Base-by-base conservation (phyloP, 805 yeast species). In the Candida stauntonica region DNA sequence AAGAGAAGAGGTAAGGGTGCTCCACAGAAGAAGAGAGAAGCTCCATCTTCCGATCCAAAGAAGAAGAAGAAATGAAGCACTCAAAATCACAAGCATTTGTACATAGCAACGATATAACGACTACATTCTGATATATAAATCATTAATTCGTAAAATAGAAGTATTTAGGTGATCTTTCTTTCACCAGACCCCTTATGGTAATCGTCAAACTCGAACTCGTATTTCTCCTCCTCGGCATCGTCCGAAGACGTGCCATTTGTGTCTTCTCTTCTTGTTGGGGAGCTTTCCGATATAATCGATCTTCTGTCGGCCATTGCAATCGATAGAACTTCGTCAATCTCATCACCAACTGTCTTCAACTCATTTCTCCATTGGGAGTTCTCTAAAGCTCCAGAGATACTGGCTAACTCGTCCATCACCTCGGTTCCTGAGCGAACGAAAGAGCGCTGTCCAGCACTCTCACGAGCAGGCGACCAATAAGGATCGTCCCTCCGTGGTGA, bases 1-100 rank as follows among this genome's bases (percentile, higher is more conserved):
- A 84, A 79, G 70, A 80, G 83, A 73, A 83, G 93, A 76, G 89
- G 86, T 63, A 85, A 85, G 63, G 89, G 91, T 61, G 87, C 93
- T 11, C 94, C 93, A 52, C 76, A 80, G 69, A 85, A 85, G 70
- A 76, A 73, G 64, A 74, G 70, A 52, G 73, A 68, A 48, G 58
- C 54, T 12, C 60, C 61, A 19, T 47, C 55, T 31, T 67, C 64
- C 17, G 63, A 63, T 19, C 54, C 56, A 27, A 63, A 63, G 40
- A 64, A 63, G 41, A 72, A 72, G 64, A 66, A 63, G 56, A 56
- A 60, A 50, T 51, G 31, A 45, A 4, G 15, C 13, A 5, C 17
- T 17, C 5, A 17, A n/a, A n/a, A 7, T 8, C n/a, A 26, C 28
- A 5, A 7, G 6, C n/a, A 12, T 12, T 23, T 35, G 38, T 35